Conservation (phyloP, 2,329 filamentous ascomycete genomes). For the Clonostachys rhizophaga region DNA sequence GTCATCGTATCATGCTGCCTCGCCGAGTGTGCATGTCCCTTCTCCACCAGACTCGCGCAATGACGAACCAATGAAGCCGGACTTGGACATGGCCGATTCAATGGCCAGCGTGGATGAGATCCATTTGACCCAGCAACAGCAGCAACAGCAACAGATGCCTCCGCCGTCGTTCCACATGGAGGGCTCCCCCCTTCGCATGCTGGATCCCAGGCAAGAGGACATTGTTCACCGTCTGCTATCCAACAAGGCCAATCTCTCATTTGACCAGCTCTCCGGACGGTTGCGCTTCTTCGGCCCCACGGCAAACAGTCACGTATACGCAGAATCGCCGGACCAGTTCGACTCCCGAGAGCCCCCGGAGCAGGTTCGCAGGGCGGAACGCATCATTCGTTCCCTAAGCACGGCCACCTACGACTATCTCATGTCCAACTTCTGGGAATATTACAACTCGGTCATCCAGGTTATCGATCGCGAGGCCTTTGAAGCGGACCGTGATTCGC, state of each 20-base stretch:
- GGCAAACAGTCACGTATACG: conserved; percentile 47
- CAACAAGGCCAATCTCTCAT: conserved; percentile 42
- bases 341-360: conserved; percentile 33
- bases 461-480: conserved; percentile 45
- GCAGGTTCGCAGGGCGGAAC: conserved; percentile 38
- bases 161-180: conserved; percentile 10
- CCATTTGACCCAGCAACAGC: no score
- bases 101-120: not conserved
- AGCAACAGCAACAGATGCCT: not conserved
- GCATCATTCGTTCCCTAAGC: conserved; percentile 38
- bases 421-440: conserved; percentile 44
- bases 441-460: conserved; percentile 43
- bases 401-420: conserved; percentile 45
- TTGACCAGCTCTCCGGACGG: conserved; percentile 44
- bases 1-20: not conserved
- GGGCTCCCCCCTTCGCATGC: conserved; percentile 25
- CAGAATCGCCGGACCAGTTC: conserved; percentile 25
- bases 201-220: conserved; percentile 35
- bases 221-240: conserved; percentile 43
- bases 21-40: conserved; percentile 12
- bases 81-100: conserved; percentile 11
- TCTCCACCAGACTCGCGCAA: conserved; percentile 23
- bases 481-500: conserved; percentile 37
- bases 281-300: conserved; percentile 48
- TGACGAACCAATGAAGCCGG: conserved; percentile 14